Percentiles rank a stretch among this genome's conserved stretches.
phyloP scores from a whole-genome alignment of 2,329 filamentous ascomycete species.

The Ophiognomonia clavigignenti-juglandacearum region DNA sequence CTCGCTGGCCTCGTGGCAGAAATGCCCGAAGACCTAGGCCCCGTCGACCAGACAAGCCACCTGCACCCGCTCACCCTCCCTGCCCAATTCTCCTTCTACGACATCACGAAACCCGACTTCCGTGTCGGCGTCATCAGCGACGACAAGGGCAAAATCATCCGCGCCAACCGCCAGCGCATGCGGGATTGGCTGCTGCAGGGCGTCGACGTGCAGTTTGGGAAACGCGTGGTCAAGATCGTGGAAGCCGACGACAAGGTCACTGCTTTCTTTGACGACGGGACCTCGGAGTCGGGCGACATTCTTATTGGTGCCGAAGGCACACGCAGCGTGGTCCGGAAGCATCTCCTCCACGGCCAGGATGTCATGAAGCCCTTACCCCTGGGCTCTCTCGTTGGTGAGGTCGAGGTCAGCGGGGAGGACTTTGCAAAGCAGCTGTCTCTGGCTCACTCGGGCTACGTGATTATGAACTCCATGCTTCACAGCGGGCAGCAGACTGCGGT shows the following conservation, averaged over 20 bases:
- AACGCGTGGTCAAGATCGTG: constrained; percentile 29
- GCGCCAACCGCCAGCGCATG: constrained; percentile 26
- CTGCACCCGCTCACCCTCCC: constrained; percentile 22
- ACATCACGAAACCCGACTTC: constrained; percentile 4
- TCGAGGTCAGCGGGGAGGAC: constrained; percentile 21
- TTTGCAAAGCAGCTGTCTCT: constrained; percentile 27
- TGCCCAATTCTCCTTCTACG: constrained; percentile 20
- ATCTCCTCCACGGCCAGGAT: constrained; percentile 24
- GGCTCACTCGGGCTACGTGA: constrained; percentile 26
- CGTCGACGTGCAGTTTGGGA: constrained; percentile 33
- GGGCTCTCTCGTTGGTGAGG: constrained; percentile 24
- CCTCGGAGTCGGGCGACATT: constrained; percentile 35
- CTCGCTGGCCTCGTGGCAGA: constrained; percentile 17
- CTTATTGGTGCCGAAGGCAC: constrained; percentile 43
- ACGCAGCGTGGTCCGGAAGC: constrained; percentile 29
- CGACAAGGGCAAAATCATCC: constrained; percentile 24
- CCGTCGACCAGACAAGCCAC: constrained; percentile 19
- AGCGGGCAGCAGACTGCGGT: constrained; percentile 1
- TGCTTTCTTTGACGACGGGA: constrained; percentile 38
- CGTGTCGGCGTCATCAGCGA: constrained; percentile 21
- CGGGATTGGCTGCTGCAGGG: constrained; percentile 23
- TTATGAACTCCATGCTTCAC: not conserved
- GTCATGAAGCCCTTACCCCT: constrained; percentile 23
- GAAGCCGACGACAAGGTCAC: constrained; percentile 30
- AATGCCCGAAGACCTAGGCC: constrained; percentile 20